A percentile compares a stretch with the other conserved stretches of the same genome.
phyloP scores from a whole-genome alignment of 331 rosid species.

The Stylosanthes scabra region DNA sequence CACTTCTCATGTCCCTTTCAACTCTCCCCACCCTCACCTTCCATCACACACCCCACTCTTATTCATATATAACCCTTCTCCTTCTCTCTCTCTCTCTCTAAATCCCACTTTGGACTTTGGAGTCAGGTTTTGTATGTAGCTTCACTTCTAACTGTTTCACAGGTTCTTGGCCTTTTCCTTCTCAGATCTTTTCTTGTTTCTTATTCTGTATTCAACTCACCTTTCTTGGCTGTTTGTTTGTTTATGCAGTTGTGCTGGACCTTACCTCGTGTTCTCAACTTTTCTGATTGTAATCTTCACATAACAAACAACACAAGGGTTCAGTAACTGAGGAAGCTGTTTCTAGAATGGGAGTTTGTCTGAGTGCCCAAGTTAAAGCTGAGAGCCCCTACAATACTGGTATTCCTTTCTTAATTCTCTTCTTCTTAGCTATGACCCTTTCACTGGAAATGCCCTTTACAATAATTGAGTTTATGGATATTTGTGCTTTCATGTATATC shows the following conservation, averaged over 20 bases:
- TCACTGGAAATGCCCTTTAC: too few relatives aligned
- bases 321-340: not conserved
- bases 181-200: constrained; percentile 16
- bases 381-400: constrained; percentile 79
- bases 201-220: not conserved
- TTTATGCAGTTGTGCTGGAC: constrained; percentile 22
- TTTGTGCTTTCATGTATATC: not conserved
- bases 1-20: not conserved
- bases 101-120: constrained; percentile 7
- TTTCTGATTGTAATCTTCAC: constrained; percentile 38
- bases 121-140: not conserved
- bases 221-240: constrained; percentile 29
- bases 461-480: constrained; percentile 30
- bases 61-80: constrained; percentile 12
- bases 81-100: constrained; percentile 14
- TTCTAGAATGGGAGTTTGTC: constrained; percentile 83
- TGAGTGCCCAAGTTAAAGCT: constrained; percentile 85
- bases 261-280: constrained; percentile 12
- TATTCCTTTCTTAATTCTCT: constrained; percentile 29
- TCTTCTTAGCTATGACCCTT: not conserved
- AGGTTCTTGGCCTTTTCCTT: constrained; percentile 35
- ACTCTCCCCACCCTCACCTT: not conserved
- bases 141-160: constrained; percentile 22
- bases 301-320: constrained; percentile 19
- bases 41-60: not conserved